phyloP scores from a whole-genome alignment of 2,329 filamentous ascomycete species.

The Tolypocladium nubicola region DNA sequence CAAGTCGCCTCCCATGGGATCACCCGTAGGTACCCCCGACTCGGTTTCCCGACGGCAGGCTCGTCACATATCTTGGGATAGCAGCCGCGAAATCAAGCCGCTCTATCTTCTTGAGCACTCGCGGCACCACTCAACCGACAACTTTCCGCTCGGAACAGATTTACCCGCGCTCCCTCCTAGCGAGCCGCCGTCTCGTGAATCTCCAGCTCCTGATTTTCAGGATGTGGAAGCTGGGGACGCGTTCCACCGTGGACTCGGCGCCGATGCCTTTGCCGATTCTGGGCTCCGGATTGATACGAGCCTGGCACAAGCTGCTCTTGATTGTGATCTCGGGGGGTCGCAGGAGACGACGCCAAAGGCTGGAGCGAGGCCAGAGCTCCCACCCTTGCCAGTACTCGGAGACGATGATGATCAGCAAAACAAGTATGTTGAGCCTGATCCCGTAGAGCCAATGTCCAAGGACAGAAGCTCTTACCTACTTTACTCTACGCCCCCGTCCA shows the following conservation, averaged over 20 bases:
- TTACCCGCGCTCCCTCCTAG: constrained; percentile 41
- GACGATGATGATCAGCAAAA: constrained; percentile 2
- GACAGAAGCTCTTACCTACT: constrained; percentile 32
- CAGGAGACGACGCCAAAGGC: constrained; percentile 61
- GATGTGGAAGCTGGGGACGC: constrained; percentile 16
- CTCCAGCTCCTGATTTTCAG: constrained; percentile 20
- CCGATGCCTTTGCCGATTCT: constrained; percentile 9
- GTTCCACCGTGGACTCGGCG: constrained; percentile 11
- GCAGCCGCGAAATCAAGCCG: constrained; percentile 62
- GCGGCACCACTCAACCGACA: constrained; percentile 24
- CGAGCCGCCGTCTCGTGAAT: constrained; percentile 24
- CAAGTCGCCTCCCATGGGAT: constrained; percentile 27
- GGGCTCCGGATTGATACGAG: constrained; percentile 31
- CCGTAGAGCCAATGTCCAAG: constrained; percentile 29
- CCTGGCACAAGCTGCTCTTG: constrained; percentile 16
- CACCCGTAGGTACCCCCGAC: constrained; percentile 23
- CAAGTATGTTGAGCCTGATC: constrained; percentile 24
- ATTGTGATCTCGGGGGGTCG: constrained; percentile 44
- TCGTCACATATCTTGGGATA: constrained; percentile 52
- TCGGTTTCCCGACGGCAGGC: constrained; percentile 25
- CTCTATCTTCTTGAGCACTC: constrained; percentile 68
- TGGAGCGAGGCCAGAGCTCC: constrained; percentile 22
- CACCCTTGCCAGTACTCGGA: constrained; percentile 7
- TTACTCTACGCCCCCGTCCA: constrained; percentile 25
- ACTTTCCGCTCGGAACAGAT: constrained; percentile 18